Conservation (phyloP, 805 yeast species). For the Yarrowia hollandica region DNA sequence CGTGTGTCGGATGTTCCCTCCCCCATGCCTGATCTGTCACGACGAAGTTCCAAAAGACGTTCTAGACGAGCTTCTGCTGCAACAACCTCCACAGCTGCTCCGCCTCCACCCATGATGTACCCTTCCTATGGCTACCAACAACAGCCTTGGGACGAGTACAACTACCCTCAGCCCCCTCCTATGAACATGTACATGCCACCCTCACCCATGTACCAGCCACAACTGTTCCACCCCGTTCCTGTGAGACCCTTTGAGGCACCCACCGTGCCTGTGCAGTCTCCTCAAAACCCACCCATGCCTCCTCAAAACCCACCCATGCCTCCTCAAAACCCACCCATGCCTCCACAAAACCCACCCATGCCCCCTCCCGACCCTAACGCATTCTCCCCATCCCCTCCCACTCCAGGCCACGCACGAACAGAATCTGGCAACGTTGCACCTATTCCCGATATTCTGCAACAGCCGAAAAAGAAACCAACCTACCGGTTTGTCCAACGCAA, state of each 20-base stretch:
- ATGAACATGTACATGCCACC: constrained; percentile 25
- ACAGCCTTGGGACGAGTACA: constrained; percentile 17
- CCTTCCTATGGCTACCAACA: constrained; percentile 6
- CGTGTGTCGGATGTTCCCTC: not conserved
- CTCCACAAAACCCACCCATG: not conserved
- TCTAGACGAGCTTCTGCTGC: constrained; percentile 9
- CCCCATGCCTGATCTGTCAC: not conserved
- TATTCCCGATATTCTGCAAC: constrained; percentile 18
- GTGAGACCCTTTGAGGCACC: constrained; percentile 23
- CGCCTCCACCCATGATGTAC: constrained; percentile 17
- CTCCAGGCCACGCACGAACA: constrained; percentile 12
- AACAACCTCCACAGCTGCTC: not conserved
- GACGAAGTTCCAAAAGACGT: constrained; percentile 1
- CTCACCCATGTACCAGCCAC: constrained; percentile 12
- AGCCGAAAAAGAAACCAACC: not conserved
- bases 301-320: not conserved
- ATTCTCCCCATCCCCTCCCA: constrained; percentile 1
- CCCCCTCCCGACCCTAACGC: not conserved
- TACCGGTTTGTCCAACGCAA: constrained; percentile 12
- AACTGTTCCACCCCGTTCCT: constrained; percentile 23
- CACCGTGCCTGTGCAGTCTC: too few species aligned
- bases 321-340: not conserved
- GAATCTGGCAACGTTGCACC: constrained; percentile 10
- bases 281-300: not conserved
- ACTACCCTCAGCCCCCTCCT: not conserved